Percentiles rank a stretch among this genome's conserved stretches.
Conservation (phyloP, 768 basidiomycete genomes). For the Leccinum imitatum region DNA sequence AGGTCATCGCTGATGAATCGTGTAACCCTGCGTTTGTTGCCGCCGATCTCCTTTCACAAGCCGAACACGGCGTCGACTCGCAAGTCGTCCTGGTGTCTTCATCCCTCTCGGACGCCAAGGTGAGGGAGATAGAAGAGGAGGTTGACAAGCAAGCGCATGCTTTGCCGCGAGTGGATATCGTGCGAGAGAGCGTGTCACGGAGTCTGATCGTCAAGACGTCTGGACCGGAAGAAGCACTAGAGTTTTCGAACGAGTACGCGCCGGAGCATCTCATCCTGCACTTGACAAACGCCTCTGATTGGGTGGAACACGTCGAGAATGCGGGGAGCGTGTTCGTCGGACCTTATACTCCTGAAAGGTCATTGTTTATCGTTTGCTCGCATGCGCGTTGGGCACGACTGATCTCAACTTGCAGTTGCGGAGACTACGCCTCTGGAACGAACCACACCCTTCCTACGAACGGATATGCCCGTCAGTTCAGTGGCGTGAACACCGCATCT, state of each 20-base stretch:
- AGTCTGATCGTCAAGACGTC: conserved; percentile 81
- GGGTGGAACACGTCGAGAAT: conserved; percentile 73
- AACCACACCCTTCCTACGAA: conserved; percentile 98
- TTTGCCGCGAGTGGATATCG: conserved; percentile 85
- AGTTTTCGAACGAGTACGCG: conserved; percentile 95
- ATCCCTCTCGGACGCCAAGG: conserved; percentile 56
- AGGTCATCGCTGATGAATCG: conserved; percentile 94
- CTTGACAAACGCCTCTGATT: conserved; percentile 64
- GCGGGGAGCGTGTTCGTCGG: conserved; percentile 98
- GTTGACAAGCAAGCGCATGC: conserved; percentile 86
- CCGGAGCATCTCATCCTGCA: conserved; percentile 98
- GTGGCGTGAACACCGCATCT: conserved; percentile 93
- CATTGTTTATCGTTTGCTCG: conserved; percentile 22
- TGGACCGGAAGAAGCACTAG: conserved; percentile 71
- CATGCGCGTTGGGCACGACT: conserved; percentile 6
- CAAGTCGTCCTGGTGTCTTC: conserved; percentile 94
- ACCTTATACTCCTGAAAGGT: conserved; percentile 95
- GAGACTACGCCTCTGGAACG: conserved; percentile 98
- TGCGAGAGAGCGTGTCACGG: conserved; percentile 85
- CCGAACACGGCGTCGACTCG: conserved; percentile 97
- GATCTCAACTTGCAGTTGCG: conserved; percentile 59
- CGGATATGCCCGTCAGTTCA: conserved; percentile 96
- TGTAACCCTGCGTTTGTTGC: conserved; percentile 90
- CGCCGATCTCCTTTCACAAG: conserved; percentile 95
- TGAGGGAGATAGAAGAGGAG: conserved; percentile 78